Evolutionary conservation across 495 filamentous ascomycete genomes (phyloP), one percentile per base, ranked within the genome.

Genomic region (Hypoxylon lenormandii): DNA sequence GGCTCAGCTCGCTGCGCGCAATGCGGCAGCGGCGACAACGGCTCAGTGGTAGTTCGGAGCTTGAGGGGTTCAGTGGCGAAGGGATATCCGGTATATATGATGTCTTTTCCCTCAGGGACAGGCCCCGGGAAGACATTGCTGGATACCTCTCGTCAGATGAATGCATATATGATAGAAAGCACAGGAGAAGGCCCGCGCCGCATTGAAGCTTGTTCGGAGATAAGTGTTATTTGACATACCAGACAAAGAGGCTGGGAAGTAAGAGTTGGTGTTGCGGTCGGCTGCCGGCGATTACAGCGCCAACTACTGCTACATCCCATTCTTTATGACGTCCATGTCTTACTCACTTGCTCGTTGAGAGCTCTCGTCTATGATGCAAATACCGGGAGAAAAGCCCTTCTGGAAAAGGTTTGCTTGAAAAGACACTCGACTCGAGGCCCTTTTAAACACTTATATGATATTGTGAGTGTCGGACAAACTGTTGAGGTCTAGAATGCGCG

Each of bases 1-100:
- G 77, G 53, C 74, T 76, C 42, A 33, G 51, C 16, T 71, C 68
- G 62, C 40, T 55, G 53, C 23, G 23, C 18, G 55, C 43, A 23
- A n/a, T n/a, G 55, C 55, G 48, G 15, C 23, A 51, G n/a, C 57
- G 62, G 46, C 33, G 61, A 0, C 45, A 28, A 22, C 47, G 68
- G 30, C 26, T 66, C 53, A 28, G 40, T 5, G 49, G 13, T 40
- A 57, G 49, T 22, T 63, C 62, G 10, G 58, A 10, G 4, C 43
- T 63, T 58, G 30, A 36, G 15, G 68, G 68, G 26, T 71, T 71
- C 36, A 71, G 49, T 12, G 68, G 68, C 11, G 68, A 71, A 4
- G 68, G 36, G 6, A 60, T 55, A 30, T 15, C 23, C 22, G 68
- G 68, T 16, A 45, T 51, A 15, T 71, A 60, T 43, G 43, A 60